Evolutionary conservation across 163 green algal species (phyloP).

Genomic region (Scenedesmus sp.): DNA sequence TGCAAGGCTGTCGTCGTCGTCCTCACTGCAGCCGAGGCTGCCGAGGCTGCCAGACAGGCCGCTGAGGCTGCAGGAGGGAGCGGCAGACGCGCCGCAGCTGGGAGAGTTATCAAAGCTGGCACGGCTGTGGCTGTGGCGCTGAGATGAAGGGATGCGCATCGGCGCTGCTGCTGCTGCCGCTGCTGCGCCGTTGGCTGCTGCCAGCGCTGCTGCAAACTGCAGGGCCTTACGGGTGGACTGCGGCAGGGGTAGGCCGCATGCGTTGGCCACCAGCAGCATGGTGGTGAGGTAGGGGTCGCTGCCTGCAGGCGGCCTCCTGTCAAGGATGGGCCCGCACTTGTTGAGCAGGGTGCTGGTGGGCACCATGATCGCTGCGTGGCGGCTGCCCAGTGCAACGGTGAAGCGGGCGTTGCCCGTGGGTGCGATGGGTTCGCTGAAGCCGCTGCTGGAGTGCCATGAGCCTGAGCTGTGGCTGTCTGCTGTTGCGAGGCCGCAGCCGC

Average conservation of each 20-base stretch:
- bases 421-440: constrained; percentile 7
- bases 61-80: constrained; percentile 34
- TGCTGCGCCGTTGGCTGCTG: background rate
- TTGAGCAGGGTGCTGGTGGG: constrained; percentile 62
- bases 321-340: constrained; percentile 78
- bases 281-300: constrained; percentile 93
- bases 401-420: constrained; percentile 42
- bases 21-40: background rate
- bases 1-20: background rate
- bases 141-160: background rate
- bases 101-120: background rate
- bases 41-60: background rate
- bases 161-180: constrained; percentile 9
- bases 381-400: constrained; percentile 58
- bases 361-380: constrained; percentile 58
- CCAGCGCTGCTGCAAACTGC: constrained; percentile 9
- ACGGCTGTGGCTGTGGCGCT: constrained; percentile 19
- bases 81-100: background rate
- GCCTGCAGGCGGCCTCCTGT: constrained; percentile 89
- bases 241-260: constrained; percentile 70
- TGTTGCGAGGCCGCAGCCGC: background rate
- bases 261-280: constrained; percentile 83
- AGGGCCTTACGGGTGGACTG: background rate
- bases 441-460: background rate
- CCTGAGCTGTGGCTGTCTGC: background rate